Evolutionary conservation across 1,284 basidiomycete genomes (phyloP).

Genomic region (Neolentinus lepideus): DNA sequence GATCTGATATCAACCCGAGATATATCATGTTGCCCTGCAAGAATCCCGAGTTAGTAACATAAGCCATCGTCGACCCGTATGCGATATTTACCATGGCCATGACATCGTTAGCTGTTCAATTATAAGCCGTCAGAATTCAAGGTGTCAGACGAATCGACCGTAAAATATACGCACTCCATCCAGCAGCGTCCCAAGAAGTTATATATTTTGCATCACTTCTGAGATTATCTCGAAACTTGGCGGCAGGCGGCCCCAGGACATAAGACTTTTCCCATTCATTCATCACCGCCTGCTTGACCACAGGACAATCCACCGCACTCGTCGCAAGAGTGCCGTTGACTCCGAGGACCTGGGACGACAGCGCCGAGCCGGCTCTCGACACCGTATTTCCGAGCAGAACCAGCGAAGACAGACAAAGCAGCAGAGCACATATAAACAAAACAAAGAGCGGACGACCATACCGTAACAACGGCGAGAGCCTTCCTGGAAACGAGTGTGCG

Average conservation of each 20-base stretch:
- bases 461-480: neutral
- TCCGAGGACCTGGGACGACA: neutral
- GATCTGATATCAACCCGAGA: constrained; percentile 27
- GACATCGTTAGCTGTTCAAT: constrained; percentile 44
- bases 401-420: neutral
- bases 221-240: constrained; percentile 40
- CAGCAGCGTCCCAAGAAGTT: constrained; percentile 49
- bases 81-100: constrained; percentile 39
- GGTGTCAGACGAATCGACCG: neutral
- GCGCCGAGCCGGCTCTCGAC: neutral
- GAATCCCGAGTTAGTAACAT: neutral
- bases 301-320: neutral
- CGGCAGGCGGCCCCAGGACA: constrained; percentile 34
- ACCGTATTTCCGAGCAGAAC: neutral
- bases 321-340: neutral
- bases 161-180: constrained; percentile 38
- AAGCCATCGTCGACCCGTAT: neutral
- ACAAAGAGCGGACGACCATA: neutral
- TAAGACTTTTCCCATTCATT: neutral
- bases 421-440: neutral
- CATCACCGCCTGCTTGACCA: neutral
- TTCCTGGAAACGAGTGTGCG: neutral
- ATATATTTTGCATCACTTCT: constrained; percentile 41
- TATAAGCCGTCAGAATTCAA: neutral
- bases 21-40: constrained; percentile 33